Evolutionary conservation across 2,329 filamentous ascomycete genomes (phyloP).

Genomic region (Aspergillus persii): DNA sequence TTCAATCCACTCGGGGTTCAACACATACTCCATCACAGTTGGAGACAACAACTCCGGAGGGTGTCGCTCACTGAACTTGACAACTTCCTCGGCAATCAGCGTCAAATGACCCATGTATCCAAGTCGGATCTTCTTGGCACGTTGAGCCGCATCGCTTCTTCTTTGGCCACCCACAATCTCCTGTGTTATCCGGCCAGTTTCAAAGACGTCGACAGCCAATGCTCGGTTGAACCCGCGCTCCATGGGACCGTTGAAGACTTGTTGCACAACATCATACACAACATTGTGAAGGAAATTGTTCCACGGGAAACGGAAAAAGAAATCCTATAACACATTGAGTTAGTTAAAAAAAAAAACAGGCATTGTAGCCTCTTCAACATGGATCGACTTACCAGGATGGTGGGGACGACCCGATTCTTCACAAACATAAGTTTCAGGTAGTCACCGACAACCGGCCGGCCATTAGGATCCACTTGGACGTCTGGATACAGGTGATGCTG

Average conservation of each 20-base stretch:
- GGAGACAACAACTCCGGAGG: constrained; percentile 83
- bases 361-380: not conserved
- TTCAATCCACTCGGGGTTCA: constrained; percentile 85
- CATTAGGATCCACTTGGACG: constrained; percentile 60
- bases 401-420: constrained; percentile 88
- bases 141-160: constrained; percentile 81
- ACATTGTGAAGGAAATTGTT: constrained; percentile 99
- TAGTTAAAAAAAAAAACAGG: not conserved
- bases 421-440: constrained; percentile 96
- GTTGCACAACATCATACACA: constrained; percentile 97
- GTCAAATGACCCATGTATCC: constrained; percentile 99
- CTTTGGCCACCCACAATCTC: constrained; percentile 89
- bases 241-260: constrained; percentile 98
- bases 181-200: constrained; percentile 82
- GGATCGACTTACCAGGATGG: constrained; percentile 73
- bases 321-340: constrained; percentile 58
- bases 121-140: constrained; percentile 80
- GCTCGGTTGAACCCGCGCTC: constrained; percentile 90
- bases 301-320: constrained; percentile 98
- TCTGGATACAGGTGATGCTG: constrained; percentile 32
- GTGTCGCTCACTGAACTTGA: constrained; percentile 95
- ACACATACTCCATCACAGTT: constrained; percentile 80
- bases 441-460: constrained; percentile 84
- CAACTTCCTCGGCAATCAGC: constrained; percentile 94
- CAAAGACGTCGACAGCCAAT: constrained; percentile 88